Evolutionary conservation across 2,329 filamentous ascomycete species (phyloP).

Genomic region (Penicillium sp.): DNA sequence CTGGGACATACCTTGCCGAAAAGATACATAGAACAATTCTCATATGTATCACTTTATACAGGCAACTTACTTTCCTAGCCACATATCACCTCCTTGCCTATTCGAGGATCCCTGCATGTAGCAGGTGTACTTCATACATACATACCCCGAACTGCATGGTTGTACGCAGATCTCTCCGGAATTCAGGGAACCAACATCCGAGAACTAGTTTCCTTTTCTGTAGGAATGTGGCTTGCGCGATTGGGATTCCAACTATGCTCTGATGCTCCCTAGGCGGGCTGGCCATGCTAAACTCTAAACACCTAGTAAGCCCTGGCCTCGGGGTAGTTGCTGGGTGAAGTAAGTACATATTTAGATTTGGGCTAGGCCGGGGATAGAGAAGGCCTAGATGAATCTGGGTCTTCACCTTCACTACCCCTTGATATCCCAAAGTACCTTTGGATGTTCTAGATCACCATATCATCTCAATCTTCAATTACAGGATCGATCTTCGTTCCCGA

Average conservation of each 20-base stretch:
- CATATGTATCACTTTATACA: background rate
- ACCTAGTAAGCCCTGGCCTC: background rate
- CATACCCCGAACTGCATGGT: constrained; percentile 10
- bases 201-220: background rate
- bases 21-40: background rate
- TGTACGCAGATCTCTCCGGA: constrained; percentile 10
- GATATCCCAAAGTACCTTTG: background rate
- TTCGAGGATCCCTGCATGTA: constrained; percentile 8
- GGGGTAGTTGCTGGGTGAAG: background rate
- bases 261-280: constrained; percentile 7
- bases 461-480: background rate
- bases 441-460: background rate
- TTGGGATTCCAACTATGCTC: constrained; percentile 20
- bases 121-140: background rate
- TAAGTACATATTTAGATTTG: background rate
- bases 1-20: constrained; percentile 4
- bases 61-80: background rate
- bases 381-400: constrained; percentile 1
- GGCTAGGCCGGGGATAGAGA: background rate
- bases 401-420: background rate
- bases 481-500: background rate
- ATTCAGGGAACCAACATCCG: constrained; percentile 8
- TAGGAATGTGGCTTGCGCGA: constrained; percentile 18
- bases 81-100: constrained; percentile 9
- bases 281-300: constrained; percentile 8